Evolutionary conservation across 2,329 filamentous ascomycete species (phyloP).

Genomic region (Fusarium falciforme): DNA sequence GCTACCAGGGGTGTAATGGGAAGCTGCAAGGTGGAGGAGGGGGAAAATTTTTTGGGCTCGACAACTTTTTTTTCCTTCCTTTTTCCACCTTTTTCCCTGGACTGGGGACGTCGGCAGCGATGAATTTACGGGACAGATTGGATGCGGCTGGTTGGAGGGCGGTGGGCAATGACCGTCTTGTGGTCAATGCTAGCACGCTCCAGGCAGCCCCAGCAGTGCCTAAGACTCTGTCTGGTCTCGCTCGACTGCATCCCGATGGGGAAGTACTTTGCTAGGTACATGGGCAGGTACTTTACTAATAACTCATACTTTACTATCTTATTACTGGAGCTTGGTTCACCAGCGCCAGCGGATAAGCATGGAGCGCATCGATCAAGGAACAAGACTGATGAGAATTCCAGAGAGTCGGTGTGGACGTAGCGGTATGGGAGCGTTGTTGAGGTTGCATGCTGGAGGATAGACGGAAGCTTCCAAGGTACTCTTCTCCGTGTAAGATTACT

Average conservation of each 20-base stretch:
- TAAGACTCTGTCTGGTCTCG: conserved; percentile 24
- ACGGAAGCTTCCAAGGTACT: not conserved
- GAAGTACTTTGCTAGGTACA: conserved; percentile 17
- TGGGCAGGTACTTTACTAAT: conserved; percentile 20
- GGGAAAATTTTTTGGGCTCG: conserved; percentile 34
- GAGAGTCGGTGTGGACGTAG: conserved; percentile 14
- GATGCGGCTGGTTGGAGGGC: conserved; percentile 30
- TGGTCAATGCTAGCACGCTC: conserved; percentile 42
- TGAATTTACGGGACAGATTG: conserved; percentile 28
- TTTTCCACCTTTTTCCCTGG: not conserved
- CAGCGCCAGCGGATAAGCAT: conserved; percentile 30
- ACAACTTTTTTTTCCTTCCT: conserved; percentile 21
- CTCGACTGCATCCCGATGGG: conserved; percentile 14
- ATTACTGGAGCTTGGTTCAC: conserved; percentile 20
- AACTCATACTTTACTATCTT: conserved; percentile 23
- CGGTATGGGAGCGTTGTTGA: not conserved
- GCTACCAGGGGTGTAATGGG: conserved; percentile 22
- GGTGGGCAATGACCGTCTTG: conserved; percentile 31
- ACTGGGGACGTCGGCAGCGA: conserved; percentile 19
- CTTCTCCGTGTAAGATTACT: not conserved
- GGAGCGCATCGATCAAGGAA: conserved; percentile 16
- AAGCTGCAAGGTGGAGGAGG: conserved; percentile 26
- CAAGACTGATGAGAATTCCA: not conserved
- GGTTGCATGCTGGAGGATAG: not conserved
- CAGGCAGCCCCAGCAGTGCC: conserved; percentile 32